Evolutionary conservation across 371 early-diverging fungal species (phyloP), one percentile per base, ranked within the genome.

Genomic region (Mucor circinelloides): DNA sequence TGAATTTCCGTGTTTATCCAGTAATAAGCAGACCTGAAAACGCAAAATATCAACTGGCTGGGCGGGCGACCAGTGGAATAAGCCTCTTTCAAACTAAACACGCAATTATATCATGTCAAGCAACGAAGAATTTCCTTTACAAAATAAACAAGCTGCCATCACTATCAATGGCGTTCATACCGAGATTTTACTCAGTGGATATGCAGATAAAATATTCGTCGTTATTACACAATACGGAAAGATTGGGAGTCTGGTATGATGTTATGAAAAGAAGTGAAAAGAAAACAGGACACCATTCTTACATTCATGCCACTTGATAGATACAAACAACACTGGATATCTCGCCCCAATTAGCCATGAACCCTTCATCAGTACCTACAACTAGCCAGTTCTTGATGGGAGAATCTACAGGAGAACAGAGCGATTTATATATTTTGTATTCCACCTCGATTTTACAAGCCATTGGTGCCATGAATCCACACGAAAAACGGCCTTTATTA

Each of bases 381-480:
- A 83, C 86, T 15, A 78, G 69, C 2, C 75, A 73, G 12, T 82
- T 88, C 57, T 58, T 89, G 44, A 74, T 88, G 44, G 88, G 88
- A 28, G 82, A 85, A 34, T 77, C 84, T 0, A 63, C 74, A 5
- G 81, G 89, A 0, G 70, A 81, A 3, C 86, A 85, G 56, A 74
- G 85, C 54, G 87, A 87, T 21, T 64, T 90, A 19, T 89, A 92
- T 63, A 82, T 82, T 56, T 73, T 91, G 17, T 85, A 89, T 60
- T 85, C 91, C n/a, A 85, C 87, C 2, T 85, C 89, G 17, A 79
- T 90, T 50, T 63, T 87, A 1, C 89, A 90, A 65, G 82, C 85
- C 67, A 86, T 90, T 58, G 84, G 75, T 15, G 78, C 78, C 25
- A 85, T 87, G 74, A 89, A 86, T 69, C 89, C 90, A 2, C 67